Base-by-base conservation (phyloP, 2,329 filamentous ascomycete species). In the Trichoderma citrinoviride region DNA sequence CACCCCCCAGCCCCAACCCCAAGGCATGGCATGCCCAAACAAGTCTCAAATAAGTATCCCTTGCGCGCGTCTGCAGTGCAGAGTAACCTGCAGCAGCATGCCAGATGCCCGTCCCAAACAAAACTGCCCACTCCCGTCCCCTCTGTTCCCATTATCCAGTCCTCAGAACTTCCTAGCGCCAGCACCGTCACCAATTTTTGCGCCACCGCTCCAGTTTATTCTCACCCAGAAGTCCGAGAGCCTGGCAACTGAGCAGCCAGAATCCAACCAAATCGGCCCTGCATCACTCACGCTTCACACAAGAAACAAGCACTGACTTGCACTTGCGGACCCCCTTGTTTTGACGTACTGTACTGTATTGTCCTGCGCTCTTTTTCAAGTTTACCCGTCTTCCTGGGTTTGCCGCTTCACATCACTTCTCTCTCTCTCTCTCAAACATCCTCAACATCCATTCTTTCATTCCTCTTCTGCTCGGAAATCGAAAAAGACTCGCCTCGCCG, bases 121-220 rank as follows among this genome's bases (percentile, higher is more conserved):
- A 7, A 4, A 7, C 27, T 29, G 27, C 7, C 27, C 6, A 33
- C 29, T 33, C 8, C 29, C 10, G 29, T 33, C 29, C 29, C 29
- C 29, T 2, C 3, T 33, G 29, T 33, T 3, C 10, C 29, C 29
- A 33, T 33, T 33, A 33, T 33, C n/a, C n/a, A n/a, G n/a, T n/a
- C n/a, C n/a, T n/a, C n/a, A 10, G 29, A 10, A 10, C 14, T 37
- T 37, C 33, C 33, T 61, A 61, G 57, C 58, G 58, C 58, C 57
- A 25, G 47, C 29, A 19, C 55, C 55, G 40, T 61, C 46, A 37
- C 56, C 44, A 29, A n/a, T 40, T 41, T 62, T 62, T 62, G 58
- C 58, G 58, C 58, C 58, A 62, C 58, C 37, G 47, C 58, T 62
- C 49, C 49, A 62, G 40, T 62, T 62, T 54, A 62, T 54, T 47